A percentile compares a stretch with the other conserved stretches of the same genome.
Conservation (phyloP, 495 filamentous ascomycete genomes). For the Lindgomyces ingoldianus region DNA sequence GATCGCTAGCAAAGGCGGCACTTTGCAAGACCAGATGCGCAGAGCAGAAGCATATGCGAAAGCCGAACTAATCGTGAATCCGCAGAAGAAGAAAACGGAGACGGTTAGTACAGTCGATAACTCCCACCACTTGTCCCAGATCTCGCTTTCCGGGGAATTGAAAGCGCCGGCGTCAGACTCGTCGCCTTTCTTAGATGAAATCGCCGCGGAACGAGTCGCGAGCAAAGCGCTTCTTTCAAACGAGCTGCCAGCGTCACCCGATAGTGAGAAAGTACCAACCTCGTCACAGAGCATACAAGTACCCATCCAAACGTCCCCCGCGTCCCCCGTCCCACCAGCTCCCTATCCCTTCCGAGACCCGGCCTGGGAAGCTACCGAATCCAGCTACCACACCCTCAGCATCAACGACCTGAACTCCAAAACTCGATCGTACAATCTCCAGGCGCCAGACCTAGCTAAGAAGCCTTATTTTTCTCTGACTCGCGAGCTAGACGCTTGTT, state of each 20-base stretch:
- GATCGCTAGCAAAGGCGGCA: conserved; percentile 79
- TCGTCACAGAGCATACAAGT: background rate
- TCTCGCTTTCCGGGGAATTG: conserved; percentile 49
- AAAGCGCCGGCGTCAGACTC: conserved; percentile 20
- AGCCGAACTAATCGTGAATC: conserved; percentile 62
- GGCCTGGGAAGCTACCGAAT: conserved; percentile 68
- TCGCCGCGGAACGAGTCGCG: conserved; percentile 7
- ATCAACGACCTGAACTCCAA: conserved; percentile 77
- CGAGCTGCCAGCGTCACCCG: background rate
- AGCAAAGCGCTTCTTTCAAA: background rate
- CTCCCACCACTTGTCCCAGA: conserved; percentile 49
- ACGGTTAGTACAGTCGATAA: conserved; percentile 49
- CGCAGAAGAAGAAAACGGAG: conserved; percentile 50
- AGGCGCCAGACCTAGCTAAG: conserved; percentile 87
- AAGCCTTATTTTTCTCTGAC: conserved; percentile 89
- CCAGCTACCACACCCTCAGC: conserved; percentile 73
- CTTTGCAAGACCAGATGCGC: conserved; percentile 71
- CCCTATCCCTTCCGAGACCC: conserved; percentile 63
- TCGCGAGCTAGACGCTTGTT: conserved; percentile 79
- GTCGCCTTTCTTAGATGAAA: conserved; percentile 1
- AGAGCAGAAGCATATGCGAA: conserved; percentile 71
- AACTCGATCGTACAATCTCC: conserved; percentile 88
- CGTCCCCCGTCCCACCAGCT: conserved; percentile 40
- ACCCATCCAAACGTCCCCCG: conserved; percentile 2
- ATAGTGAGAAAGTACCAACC: background rate